Percentiles rank a stretch among this genome's conserved stretches.
phyloP scores from a whole-genome alignment of 2,329 filamentous ascomycete genomes.

The Diaporthe humulicola region DNA sequence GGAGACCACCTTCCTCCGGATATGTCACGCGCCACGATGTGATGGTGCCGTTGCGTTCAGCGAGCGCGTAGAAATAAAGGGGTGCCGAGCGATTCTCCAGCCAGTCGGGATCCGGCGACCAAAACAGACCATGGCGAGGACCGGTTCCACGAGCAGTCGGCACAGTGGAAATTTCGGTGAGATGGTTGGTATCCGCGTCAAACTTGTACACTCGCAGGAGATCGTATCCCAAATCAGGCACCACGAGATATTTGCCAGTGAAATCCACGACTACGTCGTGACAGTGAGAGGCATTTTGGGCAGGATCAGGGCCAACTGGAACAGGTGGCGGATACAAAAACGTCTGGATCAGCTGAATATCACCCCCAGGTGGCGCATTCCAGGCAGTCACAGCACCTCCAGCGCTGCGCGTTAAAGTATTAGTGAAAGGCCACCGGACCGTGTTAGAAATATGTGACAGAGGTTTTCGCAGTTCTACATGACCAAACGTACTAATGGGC shows the following conservation, averaged over 20 bases:
- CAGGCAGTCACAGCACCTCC: background rate
- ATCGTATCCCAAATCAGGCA: background rate
- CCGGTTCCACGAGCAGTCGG: slow-evolving; percentile 7
- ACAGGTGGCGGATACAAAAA: background rate
- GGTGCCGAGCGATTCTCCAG: background rate
- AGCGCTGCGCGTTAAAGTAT: background rate
- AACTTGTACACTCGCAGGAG: background rate
- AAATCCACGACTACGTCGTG: slow-evolving; percentile 3
- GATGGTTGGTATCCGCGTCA: background rate
- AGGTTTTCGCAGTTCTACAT: background rate
- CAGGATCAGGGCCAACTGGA: background rate
- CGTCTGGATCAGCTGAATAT: slow-evolving; percentile 1
- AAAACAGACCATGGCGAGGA: background rate
- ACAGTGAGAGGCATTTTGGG: background rate
- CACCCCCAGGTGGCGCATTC: background rate
- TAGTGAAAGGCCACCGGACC: background rate
- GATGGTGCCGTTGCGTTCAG: background rate
- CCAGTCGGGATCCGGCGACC: background rate
- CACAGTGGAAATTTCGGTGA: slow-evolving; percentile 1
- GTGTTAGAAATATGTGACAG: background rate
- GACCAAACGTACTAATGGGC: background rate
- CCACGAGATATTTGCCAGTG: background rate
- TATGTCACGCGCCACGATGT: slow-evolving; percentile 4
- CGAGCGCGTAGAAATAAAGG: background rate
- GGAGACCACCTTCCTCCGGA: background rate